A percentile compares a stretch with the other conserved stretches of the same genome.
Evolutionary conservation across 129 eudicot genomes (phyloP).

Genomic region (Cynara cardunculus): DNA sequence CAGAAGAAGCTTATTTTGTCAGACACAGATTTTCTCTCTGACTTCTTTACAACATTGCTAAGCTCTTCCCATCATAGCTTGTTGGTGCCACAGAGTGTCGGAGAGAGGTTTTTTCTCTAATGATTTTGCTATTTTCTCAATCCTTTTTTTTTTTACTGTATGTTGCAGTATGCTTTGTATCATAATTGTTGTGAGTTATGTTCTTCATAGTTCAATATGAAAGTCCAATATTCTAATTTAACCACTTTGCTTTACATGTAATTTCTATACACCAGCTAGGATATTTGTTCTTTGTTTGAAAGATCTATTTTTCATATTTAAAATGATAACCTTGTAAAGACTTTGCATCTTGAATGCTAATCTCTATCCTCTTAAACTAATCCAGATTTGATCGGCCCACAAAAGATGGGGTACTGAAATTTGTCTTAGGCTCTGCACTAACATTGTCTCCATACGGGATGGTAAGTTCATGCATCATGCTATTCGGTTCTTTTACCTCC

Average conservation of each 20-base stretch:
- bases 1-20: constrained; percentile 75
- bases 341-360: neutral
- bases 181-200: neutral
- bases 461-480: constrained; percentile 37
- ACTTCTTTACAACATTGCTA: constrained; percentile 60
- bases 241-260: neutral
- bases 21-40: constrained; percentile 56
- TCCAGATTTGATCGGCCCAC: constrained; percentile 66
- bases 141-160: neutral
- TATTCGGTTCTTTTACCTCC: neutral
- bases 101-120: constrained; percentile 48
- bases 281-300: neutral
- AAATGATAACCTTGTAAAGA: neutral
- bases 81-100: constrained; percentile 61
- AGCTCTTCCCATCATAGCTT: constrained; percentile 49
- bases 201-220: neutral
- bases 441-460: constrained; percentile 56
- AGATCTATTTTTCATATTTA: neutral
- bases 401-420: constrained; percentile 44
- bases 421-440: constrained; percentile 51
- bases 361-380: neutral
- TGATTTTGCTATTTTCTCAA: neutral
- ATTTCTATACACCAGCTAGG: neutral
- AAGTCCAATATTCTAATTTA: neutral
- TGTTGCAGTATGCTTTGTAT: neutral